Percentiles rank a stretch among this genome's conserved stretches.
phyloP scores from a whole-genome alignment of 257 asterid genomes.

The Solanum tacnaense region DNA sequence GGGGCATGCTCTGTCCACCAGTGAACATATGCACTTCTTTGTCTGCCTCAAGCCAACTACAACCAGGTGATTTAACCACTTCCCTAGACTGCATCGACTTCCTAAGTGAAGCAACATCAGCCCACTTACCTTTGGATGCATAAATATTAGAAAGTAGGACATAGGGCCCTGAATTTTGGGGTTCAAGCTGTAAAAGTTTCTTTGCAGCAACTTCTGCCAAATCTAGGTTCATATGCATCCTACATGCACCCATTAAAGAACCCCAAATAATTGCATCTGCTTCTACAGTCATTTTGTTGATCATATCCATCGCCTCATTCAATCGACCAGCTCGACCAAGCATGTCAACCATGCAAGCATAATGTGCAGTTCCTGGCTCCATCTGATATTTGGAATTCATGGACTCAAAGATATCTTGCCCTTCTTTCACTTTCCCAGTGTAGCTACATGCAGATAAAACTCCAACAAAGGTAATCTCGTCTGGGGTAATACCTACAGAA shows the following conservation, averaged over 20 bases:
- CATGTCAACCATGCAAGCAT: constrained; percentile 72
- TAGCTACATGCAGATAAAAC: constrained; percentile 78
- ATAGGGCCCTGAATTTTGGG: constrained; percentile 49
- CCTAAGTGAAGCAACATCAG: constrained; percentile 49
- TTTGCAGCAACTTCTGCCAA: constrained; percentile 65
- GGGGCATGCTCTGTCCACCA: constrained; percentile 38
- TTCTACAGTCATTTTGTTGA: constrained; percentile 45
- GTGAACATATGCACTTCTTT: constrained; percentile 62
- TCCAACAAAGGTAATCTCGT: constrained; percentile 47
- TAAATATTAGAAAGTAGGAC: constrained; percentile 63
- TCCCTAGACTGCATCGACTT: constrained; percentile 38
- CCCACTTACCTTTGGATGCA: constrained; percentile 60
- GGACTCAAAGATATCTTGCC: constrained; percentile 43
- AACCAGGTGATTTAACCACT: constrained; percentile 58
- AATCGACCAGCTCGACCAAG: constrained; percentile 69
- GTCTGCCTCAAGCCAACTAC: constrained; percentile 78
- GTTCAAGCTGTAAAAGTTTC: constrained; percentile 53
- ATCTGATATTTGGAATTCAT: constrained; percentile 45
- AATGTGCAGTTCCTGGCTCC: constrained; percentile 43
- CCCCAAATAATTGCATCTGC: constrained; percentile 76
- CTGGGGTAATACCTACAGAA: constrained; percentile 26
- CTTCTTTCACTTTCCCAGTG: constrained; percentile 60
- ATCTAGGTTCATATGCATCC: constrained; percentile 46
- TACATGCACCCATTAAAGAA: constrained; percentile 68
- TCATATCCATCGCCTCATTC: constrained; percentile 45